Base-by-base conservation (phyloP, 2,329 filamentous ascomycete genomes). In the Pseudocercospora eumusae region DNA sequence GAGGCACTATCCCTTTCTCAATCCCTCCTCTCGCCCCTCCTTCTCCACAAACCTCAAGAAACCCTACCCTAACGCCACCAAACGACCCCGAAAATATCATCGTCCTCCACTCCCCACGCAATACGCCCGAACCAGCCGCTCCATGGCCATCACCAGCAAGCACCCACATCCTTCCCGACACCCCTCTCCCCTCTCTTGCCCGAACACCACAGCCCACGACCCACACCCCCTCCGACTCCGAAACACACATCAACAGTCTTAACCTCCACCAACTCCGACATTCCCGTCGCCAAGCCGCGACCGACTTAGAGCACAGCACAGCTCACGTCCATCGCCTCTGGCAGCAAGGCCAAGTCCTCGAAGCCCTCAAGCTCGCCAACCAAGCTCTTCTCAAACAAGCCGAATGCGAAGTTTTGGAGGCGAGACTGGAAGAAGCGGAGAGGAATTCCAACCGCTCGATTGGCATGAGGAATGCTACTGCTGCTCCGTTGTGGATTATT, bases 151-250 rank as follows among this genome's bases (percentile, higher is more conserved):
- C 60, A 21, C 60, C 49, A 56, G 60, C 56, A 18, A 59, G 56
- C 40, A 59, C 60, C 7, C 60, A 59, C 31, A 11, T 62, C 21
- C 40, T 62, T 6, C 36, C 28, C 11, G 60, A 62, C 21, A 62
- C 60, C 8, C 56, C 60, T 1, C 45, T 52, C 15, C 15, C 15
- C 36, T n/a, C 36, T 40, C n/a, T 18, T 11, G 36, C 15, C 6
- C 4, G 36, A 42, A 61, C 5, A 18, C 56, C 21, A n/a, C 13
- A 4, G 2, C 10, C 20, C 40, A 52, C 21, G 4, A 36, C n/a
- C 18, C 27, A 36, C n/a, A 36, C 28, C 44, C 45, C 20, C 23
- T 31, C 28, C n/a, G 28, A 59, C 28, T 49, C 40, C 27, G 4
- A 13, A 54, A 33, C 56, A 36, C 13, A 44, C 8, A 20, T 56